Evolutionary conservation across 73 alveolate species (phyloP), one percentile per base, ranked within the genome.

Genomic region (Symbiodinium pilosum): DNA sequence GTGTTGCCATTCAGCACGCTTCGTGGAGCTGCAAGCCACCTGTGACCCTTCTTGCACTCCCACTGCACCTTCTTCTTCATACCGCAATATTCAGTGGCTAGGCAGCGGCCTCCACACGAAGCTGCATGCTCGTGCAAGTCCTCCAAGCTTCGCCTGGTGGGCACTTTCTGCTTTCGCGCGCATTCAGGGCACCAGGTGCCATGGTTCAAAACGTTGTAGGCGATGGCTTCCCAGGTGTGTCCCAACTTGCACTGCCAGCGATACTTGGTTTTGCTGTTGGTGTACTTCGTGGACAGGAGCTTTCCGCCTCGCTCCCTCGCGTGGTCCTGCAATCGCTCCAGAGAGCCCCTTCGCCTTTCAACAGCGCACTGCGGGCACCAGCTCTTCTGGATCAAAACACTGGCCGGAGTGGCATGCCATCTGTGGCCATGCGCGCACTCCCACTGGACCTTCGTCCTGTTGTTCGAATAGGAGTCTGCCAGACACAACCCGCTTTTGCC

Each of bases 201-300:
- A 4, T 26, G 4, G 36, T 83, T 11, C 18, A 42, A 34, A 41
- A 83, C 59, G 0, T 28, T 42, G 42, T 24, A 5, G 0, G 39
- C 36, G 0, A 34, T 1, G 39, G 89, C 89, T 28, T 41, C 68
- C 89, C 89, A 83, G 38, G 40, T 42, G 43, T 83, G 89, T 42
- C 89, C 89, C 85, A 34, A 28, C 47, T 71, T 71, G 89, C 89
- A 83, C 89, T 42, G 52, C 89, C 89, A 83, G 1, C 14, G 42
- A 9, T 40, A 16, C 59, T 83, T 83, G 59, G 41, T 38, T 7
- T 16, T 16, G 18, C 39, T 11, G 38, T 40, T 36, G 26, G 16
- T 38, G 89, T 83, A 83, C 77, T 64, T 2, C 68, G 59, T 21
- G 14, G 89, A 36, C 64, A 83, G 36, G 36, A 56, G 41, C 64